These are phyloP conservation scores for Lachnellula hyalina DNA, from an alignment of 2,329 filamentous ascomycete species.

Conservation along the genomic window DNA sequence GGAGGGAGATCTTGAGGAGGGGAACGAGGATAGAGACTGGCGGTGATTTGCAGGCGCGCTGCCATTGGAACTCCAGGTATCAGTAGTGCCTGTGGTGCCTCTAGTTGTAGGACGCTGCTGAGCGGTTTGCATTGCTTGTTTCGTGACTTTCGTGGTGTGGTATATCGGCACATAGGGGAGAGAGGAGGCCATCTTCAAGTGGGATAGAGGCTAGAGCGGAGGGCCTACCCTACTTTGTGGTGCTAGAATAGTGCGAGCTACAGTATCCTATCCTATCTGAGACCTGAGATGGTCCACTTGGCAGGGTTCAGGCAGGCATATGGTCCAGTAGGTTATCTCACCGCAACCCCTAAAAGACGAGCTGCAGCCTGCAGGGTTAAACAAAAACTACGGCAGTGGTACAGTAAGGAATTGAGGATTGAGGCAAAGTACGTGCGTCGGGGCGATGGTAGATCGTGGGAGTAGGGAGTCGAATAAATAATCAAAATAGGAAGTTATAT, in stretches of 20 bases:
- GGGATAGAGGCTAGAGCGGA: too few species aligned
- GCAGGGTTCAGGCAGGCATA: slow-evolving; percentile 6
- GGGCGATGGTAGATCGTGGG: too few species aligned
- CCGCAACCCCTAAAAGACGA: too few species aligned
- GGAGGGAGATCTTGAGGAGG: slow-evolving; percentile 52
- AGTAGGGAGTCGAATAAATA: too few species aligned
- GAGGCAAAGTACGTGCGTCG: too few species aligned
- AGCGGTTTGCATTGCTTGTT: slow-evolving; percentile 15
- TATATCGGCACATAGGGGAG: slow-evolving; percentile 15
- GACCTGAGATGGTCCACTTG: slow-evolving; percentile 3
- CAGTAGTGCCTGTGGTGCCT: slow-evolving; percentile 18
- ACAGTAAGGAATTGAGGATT: too few species aligned
- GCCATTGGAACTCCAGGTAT: slow-evolving; percentile 29
- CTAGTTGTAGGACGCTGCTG: slow-evolving; percentile 23
- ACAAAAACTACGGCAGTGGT: too few species aligned
- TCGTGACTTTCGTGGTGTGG: slow-evolving; percentile 14
- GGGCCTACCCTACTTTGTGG: too few species aligned
- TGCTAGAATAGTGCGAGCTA: background rate
- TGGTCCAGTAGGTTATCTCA: background rate
- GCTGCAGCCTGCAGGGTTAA: too few species aligned
- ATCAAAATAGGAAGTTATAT: too few species aligned
- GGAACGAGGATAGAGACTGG: slow-evolving; percentile 60
- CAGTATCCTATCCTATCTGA: background rate
- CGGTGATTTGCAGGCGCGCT: slow-evolving; percentile 31
- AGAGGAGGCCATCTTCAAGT: slow-evolving; percentile 16